phyloP scores from a whole-genome alignment of 2,329 filamentous ascomycete genomes.

The Paecilomyces sp. region DNA sequence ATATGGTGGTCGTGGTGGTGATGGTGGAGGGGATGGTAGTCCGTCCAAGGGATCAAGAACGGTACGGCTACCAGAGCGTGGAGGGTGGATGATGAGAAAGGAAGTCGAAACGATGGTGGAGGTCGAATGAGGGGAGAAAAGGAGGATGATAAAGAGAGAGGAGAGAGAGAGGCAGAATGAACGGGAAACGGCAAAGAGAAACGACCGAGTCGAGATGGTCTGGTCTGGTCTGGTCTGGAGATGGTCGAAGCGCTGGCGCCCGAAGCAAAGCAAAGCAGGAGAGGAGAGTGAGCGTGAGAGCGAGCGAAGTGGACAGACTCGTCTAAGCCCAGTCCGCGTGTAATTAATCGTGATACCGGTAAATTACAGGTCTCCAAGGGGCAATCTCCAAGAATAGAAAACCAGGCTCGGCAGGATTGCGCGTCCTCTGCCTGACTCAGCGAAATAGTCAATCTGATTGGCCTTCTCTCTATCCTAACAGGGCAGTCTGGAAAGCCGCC shows the following conservation, averaged over 20 bases:
- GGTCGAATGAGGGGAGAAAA: slow-evolving; percentile 6
- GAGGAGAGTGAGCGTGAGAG: too few species aligned
- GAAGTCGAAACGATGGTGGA: slow-evolving; percentile 1
- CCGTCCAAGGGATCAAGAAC: background rate
- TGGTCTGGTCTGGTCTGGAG: background rate
- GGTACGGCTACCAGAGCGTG: background rate
- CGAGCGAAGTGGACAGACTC: too few species aligned
- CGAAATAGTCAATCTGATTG: background rate
- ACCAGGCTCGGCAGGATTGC: background rate
- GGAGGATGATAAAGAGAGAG: slow-evolving; percentile 5
- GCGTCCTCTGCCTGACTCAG: background rate
- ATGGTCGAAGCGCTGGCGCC: background rate
- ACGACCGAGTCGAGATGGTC: background rate
- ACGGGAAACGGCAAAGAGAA: slow-evolving; percentile 1
- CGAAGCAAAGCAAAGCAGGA: background rate
- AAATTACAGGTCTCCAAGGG: background rate
- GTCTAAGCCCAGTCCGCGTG: too few species aligned
- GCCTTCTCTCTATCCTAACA: background rate
- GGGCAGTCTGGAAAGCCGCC: background rate
- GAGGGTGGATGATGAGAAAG: background rate
- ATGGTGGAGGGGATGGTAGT: background rate
- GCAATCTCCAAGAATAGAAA: background rate
- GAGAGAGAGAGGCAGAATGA: slow-evolving; percentile 6
- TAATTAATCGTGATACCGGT: too few species aligned
- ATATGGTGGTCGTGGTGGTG: background rate